Conservation (phyloP, 1,284 basidiomycete species). For the Heliocybe sulcata region DNA sequence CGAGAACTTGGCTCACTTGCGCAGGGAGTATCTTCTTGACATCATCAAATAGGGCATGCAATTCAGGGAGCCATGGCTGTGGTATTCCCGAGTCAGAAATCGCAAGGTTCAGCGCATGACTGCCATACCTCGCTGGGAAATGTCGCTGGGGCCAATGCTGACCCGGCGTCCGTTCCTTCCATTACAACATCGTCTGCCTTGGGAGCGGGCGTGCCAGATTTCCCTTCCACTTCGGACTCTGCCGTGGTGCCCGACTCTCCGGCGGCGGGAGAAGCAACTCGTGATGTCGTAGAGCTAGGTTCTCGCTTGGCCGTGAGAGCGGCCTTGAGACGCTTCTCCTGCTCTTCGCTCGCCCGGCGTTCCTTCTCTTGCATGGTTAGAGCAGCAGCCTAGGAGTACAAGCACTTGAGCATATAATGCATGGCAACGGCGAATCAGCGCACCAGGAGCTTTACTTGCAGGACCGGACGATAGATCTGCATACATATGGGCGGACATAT, state of each 20-base stretch:
- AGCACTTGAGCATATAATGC: not conserved
- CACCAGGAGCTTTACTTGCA: constrained; percentile 60
- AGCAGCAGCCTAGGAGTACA: constrained; percentile 30
- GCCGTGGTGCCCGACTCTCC: constrained; percentile 25
- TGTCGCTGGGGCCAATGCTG: constrained; percentile 10
- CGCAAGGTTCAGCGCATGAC: too few relatives aligned
- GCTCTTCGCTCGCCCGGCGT: constrained; percentile 58
- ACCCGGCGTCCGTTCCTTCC: constrained; percentile 23
- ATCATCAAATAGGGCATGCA: constrained; percentile 63
- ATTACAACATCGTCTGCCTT: constrained; percentile 43
- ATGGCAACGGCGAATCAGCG: constrained; percentile 16
- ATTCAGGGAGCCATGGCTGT: constrained; percentile 73
- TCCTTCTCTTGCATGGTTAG: constrained; percentile 50
- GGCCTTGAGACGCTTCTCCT: constrained; percentile 70
- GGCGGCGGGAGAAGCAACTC: constrained; percentile 50
- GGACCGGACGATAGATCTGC: constrained; percentile 83
- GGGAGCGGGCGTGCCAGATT: constrained; percentile 22
- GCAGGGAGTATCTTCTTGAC: constrained; percentile 61
- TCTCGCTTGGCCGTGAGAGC: constrained; percentile 71
- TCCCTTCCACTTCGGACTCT: constrained; percentile 26
- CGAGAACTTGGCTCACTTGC: constrained; percentile 57
- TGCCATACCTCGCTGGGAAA: constrained; percentile 2
- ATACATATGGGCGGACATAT: constrained; percentile 83
- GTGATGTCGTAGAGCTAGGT: constrained; percentile 44
- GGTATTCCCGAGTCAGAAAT: constrained; percentile 19